Conservation (phyloP, 176 grass and related monocot genomes). For the Musa beccarii region DNA sequence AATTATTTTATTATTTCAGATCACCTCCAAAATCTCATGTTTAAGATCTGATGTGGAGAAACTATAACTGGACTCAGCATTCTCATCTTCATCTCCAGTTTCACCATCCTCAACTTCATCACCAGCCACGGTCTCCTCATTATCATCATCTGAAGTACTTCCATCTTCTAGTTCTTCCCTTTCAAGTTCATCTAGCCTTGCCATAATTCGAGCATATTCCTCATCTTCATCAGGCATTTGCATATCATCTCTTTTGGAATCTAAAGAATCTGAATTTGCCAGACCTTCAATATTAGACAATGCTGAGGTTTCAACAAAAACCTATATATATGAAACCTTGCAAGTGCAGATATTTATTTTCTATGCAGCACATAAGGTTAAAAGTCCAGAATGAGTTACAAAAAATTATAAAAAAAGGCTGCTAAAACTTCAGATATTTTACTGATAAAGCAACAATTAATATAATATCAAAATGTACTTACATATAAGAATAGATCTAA, state of each 20-base stretch:
- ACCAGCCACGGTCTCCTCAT: constrained; percentile 13
- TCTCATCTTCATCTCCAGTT: constrained; percentile 24
- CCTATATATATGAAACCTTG: background rate
- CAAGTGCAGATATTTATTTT: background rate
- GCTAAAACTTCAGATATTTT: too few species aligned
- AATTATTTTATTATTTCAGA: background rate
- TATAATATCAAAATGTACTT: too few species aligned
- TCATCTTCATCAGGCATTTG: constrained; percentile 38
- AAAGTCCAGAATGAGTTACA: background rate
- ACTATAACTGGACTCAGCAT: background rate
- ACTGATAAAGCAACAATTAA: too few species aligned
- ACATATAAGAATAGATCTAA: too few species aligned
- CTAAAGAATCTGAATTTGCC: constrained; percentile 32
- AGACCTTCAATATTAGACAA: constrained; percentile 12
- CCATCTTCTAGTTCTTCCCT: constrained; percentile 61
- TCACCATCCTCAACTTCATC: constrained; percentile 28
- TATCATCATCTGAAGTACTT: constrained; percentile 30
- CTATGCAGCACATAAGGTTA: background rate
- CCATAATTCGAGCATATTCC: constrained; percentile 61
- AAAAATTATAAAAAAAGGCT: too few species aligned
- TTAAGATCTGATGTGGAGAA: background rate
- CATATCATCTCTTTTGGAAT: constrained; percentile 20
- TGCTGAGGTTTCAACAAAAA: background rate
- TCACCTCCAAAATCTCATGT: constrained; percentile 5
- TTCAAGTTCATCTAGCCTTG: constrained; percentile 69